Conservation (phyloP, 169 alveolate species). For the Cryptosporidium sp. region DNA sequence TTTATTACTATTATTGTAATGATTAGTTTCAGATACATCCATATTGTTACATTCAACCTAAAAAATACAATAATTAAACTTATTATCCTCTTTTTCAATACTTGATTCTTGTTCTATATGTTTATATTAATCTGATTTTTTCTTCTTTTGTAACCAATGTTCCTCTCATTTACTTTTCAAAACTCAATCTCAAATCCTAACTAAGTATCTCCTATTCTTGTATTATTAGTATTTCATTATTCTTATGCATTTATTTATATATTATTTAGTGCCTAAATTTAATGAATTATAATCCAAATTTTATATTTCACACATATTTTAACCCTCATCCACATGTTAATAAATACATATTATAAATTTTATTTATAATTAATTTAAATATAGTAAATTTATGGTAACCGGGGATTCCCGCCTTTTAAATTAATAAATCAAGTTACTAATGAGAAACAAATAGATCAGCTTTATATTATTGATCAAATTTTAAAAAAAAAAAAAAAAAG, state of each 20-base stretch:
- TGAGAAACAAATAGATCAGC: background rate
- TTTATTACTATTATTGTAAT: background rate
- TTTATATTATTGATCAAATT: background rate
- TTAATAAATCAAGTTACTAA: background rate
- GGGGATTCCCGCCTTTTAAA: background rate
- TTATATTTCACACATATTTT: no score
- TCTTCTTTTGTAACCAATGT: background rate
- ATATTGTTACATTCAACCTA: background rate
- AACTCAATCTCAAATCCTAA: background rate
- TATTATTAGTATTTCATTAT: background rate
- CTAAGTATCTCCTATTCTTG: no score
- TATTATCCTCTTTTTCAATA: constrained; percentile 21
- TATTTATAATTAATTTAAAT: no score
- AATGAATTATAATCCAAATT: no score
- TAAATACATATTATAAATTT: no score
- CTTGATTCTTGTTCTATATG: constrained; percentile 27
- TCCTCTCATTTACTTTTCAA: background rate
- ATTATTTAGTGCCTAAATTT: background rate
- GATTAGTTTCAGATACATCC: background rate
- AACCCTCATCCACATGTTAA: background rate
- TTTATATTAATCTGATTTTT: background rate
- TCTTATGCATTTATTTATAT: no score
- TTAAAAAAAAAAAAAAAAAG: background rate
- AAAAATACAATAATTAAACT: background rate
- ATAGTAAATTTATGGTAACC: background rate